Evolutionary conservation across 495 filamentous ascomycete genomes (phyloP).

Genomic region (Sabuloglossum arenarium): DNA sequence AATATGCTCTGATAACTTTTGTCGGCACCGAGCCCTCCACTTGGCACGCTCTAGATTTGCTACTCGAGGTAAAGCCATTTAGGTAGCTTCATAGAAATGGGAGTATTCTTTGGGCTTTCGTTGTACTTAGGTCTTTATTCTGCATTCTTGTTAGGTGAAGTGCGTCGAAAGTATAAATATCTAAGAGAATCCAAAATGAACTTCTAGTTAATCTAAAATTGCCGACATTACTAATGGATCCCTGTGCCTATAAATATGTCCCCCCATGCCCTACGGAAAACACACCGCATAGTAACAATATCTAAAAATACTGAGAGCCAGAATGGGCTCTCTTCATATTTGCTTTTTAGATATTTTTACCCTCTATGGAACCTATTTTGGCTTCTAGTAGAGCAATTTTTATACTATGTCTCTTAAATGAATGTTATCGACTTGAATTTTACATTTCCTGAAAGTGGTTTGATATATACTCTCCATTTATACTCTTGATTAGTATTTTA

Average conservation of each 20-base stretch:
- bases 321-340: background rate
- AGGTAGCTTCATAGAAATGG: background rate
- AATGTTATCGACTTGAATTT: background rate
- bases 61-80: conserved; percentile 1
- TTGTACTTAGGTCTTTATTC: too few relatives aligned
- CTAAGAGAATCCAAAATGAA: background rate
- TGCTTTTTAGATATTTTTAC: background rate
- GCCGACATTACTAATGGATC: too few relatives aligned
- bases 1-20: conserved; percentile 4
- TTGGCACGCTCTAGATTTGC: conserved; percentile 1
- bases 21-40: background rate
- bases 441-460: background rate
- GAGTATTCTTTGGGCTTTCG: background rate
- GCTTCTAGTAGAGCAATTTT: background rate
- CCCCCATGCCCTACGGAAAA: too few relatives aligned
- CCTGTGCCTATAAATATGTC: too few relatives aligned
- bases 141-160: too few relatives aligned
- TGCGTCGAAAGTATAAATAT: too few relatives aligned
- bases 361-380: background rate
- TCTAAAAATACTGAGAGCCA: too few relatives aligned
- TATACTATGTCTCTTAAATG: background rate
- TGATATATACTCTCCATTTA: background rate
- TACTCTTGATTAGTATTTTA: too few relatives aligned
- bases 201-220: too few relatives aligned
- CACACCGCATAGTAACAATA: too few relatives aligned